Evolutionary conservation across 495 filamentous ascomycete genomes (phyloP).

Genomic region (Poronia punctata): DNA sequence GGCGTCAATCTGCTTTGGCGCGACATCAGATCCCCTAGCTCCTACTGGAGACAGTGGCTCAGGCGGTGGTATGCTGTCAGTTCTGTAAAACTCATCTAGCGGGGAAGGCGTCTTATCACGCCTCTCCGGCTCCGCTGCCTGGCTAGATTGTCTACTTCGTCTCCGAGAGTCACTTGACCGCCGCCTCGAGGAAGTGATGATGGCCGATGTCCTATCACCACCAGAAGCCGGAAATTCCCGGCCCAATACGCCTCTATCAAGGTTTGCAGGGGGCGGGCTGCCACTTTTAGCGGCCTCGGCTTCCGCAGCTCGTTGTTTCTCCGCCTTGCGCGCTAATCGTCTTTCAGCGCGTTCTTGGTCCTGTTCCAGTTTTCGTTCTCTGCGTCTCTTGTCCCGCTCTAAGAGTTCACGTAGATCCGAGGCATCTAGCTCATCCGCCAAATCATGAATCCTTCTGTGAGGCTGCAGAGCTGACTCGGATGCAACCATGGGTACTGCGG

Average conservation of each 20-base stretch:
- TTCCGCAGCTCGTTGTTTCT: slow-evolving; percentile 53
- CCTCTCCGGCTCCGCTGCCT: slow-evolving; percentile 12
- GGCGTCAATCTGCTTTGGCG: slow-evolving; percentile 5
- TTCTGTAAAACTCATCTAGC: slow-evolving; percentile 33
- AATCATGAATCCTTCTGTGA: slow-evolving; percentile 65
- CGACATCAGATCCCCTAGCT: slow-evolving; percentile 5
- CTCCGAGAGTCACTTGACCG: slow-evolving; percentile 23
- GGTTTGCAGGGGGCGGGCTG: slow-evolving; percentile 42
- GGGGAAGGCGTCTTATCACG: slow-evolving; percentile 19
- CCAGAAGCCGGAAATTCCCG: slow-evolving; percentile 42
- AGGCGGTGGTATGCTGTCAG: slow-evolving; percentile 22
- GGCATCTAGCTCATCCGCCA: slow-evolving; percentile 76
- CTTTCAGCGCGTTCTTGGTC: slow-evolving; percentile 66
- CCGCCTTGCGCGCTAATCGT: slow-evolving; percentile 59
- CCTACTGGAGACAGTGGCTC: slow-evolving; percentile 15
- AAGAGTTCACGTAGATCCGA: slow-evolving; percentile 73
- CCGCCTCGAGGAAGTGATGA: slow-evolving; percentile 40
- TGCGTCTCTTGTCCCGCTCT: slow-evolving; percentile 73
- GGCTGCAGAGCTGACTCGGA: slow-evolving; percentile 60
- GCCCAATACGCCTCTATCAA: slow-evolving; percentile 48
- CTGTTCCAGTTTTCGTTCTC: slow-evolving; percentile 62
- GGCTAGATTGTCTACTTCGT: slow-evolving; percentile 8
- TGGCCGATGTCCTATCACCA: slow-evolving; percentile 35
- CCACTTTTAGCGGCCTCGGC: slow-evolving; percentile 33
- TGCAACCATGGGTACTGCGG: slow-evolving; percentile 41